Evolutionary conservation across 2,329 filamentous ascomycete genomes (phyloP).

Genomic region (Talaromyces atroroseus): DNA sequence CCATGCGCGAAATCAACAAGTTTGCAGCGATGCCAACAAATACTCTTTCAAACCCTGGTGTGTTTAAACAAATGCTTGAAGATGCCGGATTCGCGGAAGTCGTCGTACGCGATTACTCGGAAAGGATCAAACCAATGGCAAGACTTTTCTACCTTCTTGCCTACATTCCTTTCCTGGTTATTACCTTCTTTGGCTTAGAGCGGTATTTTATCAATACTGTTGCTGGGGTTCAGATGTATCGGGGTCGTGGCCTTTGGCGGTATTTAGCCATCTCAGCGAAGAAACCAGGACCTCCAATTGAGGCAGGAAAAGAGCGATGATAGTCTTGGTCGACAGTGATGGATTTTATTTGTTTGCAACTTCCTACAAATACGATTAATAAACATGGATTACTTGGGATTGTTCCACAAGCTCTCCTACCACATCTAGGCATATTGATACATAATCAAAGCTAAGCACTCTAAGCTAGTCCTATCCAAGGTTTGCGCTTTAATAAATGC

Average conservation of each 20-base stretch:
- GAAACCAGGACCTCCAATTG: slow-evolving; percentile 15
- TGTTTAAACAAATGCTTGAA: slow-evolving; percentile 34
- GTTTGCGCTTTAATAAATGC: too few relatives aligned
- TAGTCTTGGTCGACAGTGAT: too few relatives aligned
- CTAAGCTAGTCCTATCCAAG: too few relatives aligned
- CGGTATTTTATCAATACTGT: slow-evolving; percentile 46
- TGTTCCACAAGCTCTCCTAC: too few relatives aligned
- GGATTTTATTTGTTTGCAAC: too few relatives aligned
- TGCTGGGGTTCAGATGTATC: slow-evolving; percentile 37
- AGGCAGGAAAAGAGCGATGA: background rate
- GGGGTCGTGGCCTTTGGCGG: slow-evolving; percentile 28
- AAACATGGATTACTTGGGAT: too few relatives aligned
- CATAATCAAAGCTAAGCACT: too few relatives aligned
- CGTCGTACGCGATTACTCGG: slow-evolving; percentile 40
- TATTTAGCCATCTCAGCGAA: slow-evolving; percentile 21
- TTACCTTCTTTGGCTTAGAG: slow-evolving; percentile 42
- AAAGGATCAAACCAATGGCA: slow-evolving; percentile 46
- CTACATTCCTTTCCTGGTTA: slow-evolving; percentile 43
- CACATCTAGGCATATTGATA: too few relatives aligned
- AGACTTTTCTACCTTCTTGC: slow-evolving; percentile 46
- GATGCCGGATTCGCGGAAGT: slow-evolving; percentile 45
- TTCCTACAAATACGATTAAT: too few relatives aligned
- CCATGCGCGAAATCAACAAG: slow-evolving; percentile 30
- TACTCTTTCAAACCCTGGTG: slow-evolving; percentile 34
- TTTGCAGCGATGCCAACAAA: slow-evolving; percentile 45